A percentile compares a stretch with the other conserved stretches of the same genome.
Evolutionary conservation across 2,329 filamentous ascomycete genomes (phyloP).

Genomic region (Paraconiothyrium brasiliense): DNA sequence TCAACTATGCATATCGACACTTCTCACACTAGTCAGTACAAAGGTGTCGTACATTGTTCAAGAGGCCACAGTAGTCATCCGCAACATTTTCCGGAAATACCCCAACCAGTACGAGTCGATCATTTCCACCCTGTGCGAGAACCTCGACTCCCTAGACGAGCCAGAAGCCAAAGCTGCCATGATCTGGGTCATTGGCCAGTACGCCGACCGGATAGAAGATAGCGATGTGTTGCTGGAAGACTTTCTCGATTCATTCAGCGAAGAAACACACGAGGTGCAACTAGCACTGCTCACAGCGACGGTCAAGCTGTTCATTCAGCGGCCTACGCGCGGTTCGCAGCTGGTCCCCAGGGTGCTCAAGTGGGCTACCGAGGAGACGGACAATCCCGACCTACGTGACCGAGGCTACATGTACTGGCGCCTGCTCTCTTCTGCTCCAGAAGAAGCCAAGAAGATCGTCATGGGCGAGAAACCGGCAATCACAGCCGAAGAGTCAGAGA

Average conservation of each 20-base stretch:
- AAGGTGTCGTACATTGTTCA: slow-evolving; percentile 99
- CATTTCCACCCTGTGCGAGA: slow-evolving; percentile 93
- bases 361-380: slow-evolving; percentile 99
- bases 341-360: slow-evolving; percentile 94
- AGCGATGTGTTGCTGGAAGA: slow-evolving; percentile 93
- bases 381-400: slow-evolving; percentile 95
- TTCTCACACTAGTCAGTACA: slow-evolving; percentile 93
- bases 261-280: slow-evolving; percentile 96
- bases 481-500: slow-evolving; percentile 88
- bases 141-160: slow-evolving; percentile 95
- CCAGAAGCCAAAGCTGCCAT: slow-evolving; percentile 98
- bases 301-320: slow-evolving; percentile 96
- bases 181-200: slow-evolving; percentile 99
- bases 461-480: slow-evolving; percentile 98
- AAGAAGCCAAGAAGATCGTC: slow-evolving; percentile 84
- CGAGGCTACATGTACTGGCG: slow-evolving; percentile 99
- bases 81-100: slow-evolving; percentile 99
- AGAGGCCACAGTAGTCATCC: slow-evolving; percentile 97
- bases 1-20: slow-evolving; percentile 86
- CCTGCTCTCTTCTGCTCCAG: slow-evolving; percentile 89
- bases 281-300: slow-evolving; percentile 93
- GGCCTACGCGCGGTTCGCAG: slow-evolving; percentile 92
- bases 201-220: slow-evolving; percentile 97
- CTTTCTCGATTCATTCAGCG: slow-evolving; percentile 91
- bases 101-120: slow-evolving; percentile 99